Conservation (phyloP, 108 stramenopile genomes). For the Cyclotella sp. region DNA sequence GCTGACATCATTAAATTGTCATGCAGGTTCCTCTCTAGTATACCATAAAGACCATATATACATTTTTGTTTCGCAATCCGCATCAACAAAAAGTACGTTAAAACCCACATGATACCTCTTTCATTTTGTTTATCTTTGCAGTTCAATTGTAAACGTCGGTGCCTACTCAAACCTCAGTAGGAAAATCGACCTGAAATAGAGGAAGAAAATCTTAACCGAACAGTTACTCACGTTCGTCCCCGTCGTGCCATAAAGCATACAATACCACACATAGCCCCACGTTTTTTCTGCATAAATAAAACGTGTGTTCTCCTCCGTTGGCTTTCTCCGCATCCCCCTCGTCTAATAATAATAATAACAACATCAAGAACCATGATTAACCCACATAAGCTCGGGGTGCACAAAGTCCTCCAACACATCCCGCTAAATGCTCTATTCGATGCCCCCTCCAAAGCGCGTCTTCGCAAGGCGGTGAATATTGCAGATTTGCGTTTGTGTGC, state of each 20-base stretch:
- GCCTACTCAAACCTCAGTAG: no score
- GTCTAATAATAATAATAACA: not conserved
- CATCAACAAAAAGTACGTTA: not conserved
- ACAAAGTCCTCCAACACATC: conserved; percentile 89
- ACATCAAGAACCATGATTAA: conserved; percentile 26
- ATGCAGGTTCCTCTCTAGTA: not conserved
- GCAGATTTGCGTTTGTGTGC: conserved; percentile 89
- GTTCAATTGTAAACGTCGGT: no score
- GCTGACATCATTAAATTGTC: not conserved
- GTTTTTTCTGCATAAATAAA: not conserved
- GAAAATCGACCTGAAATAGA: no score
- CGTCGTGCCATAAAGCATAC: no score
- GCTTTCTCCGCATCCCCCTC: not conserved
- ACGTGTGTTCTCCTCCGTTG: not conserved
- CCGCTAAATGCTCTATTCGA: conserved; percentile 89
- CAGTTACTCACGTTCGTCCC: no score
- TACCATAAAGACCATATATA: not conserved
- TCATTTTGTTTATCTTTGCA: no score
- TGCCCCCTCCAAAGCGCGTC: conserved; percentile 78
- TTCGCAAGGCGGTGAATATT: conserved; percentile 90
- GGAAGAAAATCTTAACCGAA: no score
- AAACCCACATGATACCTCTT: no score
- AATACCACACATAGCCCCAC: not conserved
- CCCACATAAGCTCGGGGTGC: conserved; percentile 90
- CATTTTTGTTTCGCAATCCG: not conserved